Evolutionary conservation across 805 yeast genomes (phyloP).

Genomic region (Metschnikowia orientalis): DNA sequence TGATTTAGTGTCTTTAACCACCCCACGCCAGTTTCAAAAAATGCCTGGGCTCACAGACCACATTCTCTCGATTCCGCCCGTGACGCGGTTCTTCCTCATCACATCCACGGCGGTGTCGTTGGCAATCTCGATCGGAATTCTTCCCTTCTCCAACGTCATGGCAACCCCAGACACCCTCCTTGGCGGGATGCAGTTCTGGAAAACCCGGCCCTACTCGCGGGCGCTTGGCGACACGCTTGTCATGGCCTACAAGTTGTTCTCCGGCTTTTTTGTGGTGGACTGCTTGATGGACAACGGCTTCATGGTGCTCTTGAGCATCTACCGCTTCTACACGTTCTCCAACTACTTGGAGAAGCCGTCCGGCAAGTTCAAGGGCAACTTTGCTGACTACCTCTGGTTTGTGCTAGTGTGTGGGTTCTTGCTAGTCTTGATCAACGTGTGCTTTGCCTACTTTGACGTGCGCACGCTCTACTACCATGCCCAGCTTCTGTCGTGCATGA

Average conservation of each 20-base stretch:
- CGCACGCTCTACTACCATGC: constrained; percentile 24
- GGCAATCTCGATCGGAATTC: constrained; percentile 20
- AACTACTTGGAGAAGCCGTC: constrained; percentile 46
- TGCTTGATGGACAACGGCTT: constrained; percentile 26
- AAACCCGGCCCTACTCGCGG: background rate
- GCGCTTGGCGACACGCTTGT: constrained; percentile 12
- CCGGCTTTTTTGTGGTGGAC: constrained; percentile 47
- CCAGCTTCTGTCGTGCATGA: constrained; percentile 50
- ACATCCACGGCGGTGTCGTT: constrained; percentile 44
- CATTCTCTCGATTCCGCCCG: constrained; percentile 48
- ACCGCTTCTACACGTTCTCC: constrained; percentile 54
- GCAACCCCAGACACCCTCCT: constrained; percentile 5
- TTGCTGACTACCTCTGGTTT: constrained; percentile 57
- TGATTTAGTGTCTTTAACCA: too few relatives aligned
- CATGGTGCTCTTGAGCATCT: constrained; percentile 43
- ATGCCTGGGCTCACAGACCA: constrained; percentile 17
- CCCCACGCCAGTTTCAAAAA: too few relatives aligned
- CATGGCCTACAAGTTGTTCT: constrained; percentile 45
- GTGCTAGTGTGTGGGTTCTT: constrained; percentile 46
- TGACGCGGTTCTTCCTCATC: constrained; percentile 53
- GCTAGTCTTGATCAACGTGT: constrained; percentile 33
- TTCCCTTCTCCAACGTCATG: constrained; percentile 12
- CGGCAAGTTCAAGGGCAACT: constrained; percentile 44
- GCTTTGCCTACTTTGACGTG: constrained; percentile 10
- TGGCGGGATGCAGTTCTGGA: constrained; percentile 10